Evolutionary conservation across 345 rosid species (phyloP).

Genomic region (Rhizophora mangle): DNA sequence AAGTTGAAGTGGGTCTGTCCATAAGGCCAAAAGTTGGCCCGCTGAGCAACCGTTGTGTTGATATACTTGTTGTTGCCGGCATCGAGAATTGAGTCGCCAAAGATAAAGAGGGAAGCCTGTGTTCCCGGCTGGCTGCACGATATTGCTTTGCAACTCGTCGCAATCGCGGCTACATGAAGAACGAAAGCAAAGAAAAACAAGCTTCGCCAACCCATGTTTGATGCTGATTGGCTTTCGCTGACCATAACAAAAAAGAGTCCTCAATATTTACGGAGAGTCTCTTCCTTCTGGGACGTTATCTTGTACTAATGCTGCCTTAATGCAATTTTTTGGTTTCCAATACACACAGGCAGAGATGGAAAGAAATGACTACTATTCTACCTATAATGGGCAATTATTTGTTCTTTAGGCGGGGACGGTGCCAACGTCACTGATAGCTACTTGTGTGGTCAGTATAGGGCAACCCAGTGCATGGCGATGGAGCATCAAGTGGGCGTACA

Average conservation of each 20-base stretch:
- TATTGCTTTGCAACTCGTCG: not conserved
- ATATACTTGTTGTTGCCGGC: not conserved
- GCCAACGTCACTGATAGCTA: too few relatives aligned
- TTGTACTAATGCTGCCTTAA: too few relatives aligned
- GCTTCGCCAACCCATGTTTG: not conserved
- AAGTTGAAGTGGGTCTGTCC: slow-evolving; percentile 3
- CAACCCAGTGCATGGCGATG: too few relatives aligned
- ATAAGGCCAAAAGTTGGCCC: slow-evolving; percentile 1
- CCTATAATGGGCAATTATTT: too few relatives aligned
- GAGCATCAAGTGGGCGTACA: too few relatives aligned
- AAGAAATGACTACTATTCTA: too few relatives aligned
- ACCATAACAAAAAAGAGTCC: not conserved
- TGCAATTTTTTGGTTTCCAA: too few relatives aligned
- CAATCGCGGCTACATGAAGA: not conserved
- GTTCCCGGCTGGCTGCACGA: not conserved
- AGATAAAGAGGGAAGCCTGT: not conserved
- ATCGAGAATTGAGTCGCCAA: not conserved
- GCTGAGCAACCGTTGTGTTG: not conserved
- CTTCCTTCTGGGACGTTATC: too few relatives aligned
- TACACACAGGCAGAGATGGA: too few relatives aligned
- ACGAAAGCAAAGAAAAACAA: not conserved
- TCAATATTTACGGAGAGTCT: too few relatives aligned
- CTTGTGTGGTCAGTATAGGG: too few relatives aligned
- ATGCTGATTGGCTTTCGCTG: not conserved
- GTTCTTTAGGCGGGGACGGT: too few relatives aligned